Evolutionary conservation across 495 filamentous ascomycete species (phyloP), one percentile per base, ranked within the genome.

Genomic region (Penicillium parvum): DNA sequence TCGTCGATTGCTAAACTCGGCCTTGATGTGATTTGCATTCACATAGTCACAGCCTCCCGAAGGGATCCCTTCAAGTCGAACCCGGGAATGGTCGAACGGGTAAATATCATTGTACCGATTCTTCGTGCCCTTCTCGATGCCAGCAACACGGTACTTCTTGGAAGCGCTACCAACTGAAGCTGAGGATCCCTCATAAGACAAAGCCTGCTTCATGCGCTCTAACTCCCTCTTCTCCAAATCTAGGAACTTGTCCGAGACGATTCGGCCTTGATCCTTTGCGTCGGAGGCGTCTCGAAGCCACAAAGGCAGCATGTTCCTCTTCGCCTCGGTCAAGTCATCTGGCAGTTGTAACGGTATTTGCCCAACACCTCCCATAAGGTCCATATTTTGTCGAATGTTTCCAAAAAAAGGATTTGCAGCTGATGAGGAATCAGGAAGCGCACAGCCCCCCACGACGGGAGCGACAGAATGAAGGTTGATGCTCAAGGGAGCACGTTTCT

Each of bases 21-120:
- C 75, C 57, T 85, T 82, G 42, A 97, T 67, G 45, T 94, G 79
- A 63, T 85, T 97, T 7, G 89, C 92, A 62, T 98, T 98, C 61
- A 98, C 82, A 61, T 98, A 98, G 62, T 98, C 92, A 66, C 91
- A 96, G 25, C 66, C 76, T 2, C 85, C 86, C n/a, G 75, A 67
- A 0, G 76, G 71, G 23, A 84, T 75, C 32, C 78, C 81, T 45
- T 85, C 74, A 12, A 98, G 72, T 41, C 77, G 86, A 30, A 98
- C 92, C 36, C 92, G 71, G 4, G 90, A 80, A 64, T 98, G 92
- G 58, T 98, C 92, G 55, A 94, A 98, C 4, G 92, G 92, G 65
- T 94, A 86, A 28, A 97, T 97, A 53, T 96, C 92, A 63, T 96
- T 97, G 62, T 98, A 98, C 14, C 92, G 75, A 55, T 98, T 98